phyloP scores from a whole-genome alignment of 2,329 filamentous ascomycete genomes.

The Alternaria infectoria region DNA sequence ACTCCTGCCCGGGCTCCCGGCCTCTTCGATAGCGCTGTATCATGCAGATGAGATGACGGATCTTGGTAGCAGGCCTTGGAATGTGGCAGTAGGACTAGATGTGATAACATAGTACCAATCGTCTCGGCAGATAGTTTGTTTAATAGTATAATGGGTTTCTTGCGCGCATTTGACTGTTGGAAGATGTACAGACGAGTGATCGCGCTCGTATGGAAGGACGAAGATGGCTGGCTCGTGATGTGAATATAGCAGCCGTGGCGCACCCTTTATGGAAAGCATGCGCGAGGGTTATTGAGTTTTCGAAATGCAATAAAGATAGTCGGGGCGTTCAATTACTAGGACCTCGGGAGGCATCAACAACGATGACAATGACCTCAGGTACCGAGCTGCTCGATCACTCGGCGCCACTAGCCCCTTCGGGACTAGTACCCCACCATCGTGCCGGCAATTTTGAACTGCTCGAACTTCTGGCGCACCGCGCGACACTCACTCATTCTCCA shows the following conservation, averaged over 20 bases:
- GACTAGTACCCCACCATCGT: conserved; percentile 10
- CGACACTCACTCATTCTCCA: conserved; percentile 2
- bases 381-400: background rate
- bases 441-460: conserved; percentile 12
- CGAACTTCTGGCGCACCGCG: conserved; percentile 1
- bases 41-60: background rate
- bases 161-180: background rate
- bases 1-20: background rate
- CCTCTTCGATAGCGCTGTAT: background rate
- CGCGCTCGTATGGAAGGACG: background rate
- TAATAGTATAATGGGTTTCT: background rate
- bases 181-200: background rate
- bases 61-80: background rate
- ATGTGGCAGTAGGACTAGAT: background rate
- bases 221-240: background rate
- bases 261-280: background rate
- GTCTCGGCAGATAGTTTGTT: background rate
- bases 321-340: background rate
- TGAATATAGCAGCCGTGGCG: background rate
- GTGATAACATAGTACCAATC: background rate
- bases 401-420: conserved; percentile 1
- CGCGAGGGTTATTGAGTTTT: background rate
- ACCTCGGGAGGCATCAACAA: background rate
- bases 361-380: background rate
- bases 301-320: background rate